A percentile compares a stretch with the other conserved stretches of the same genome.
These are phyloP conservation scores for Hypoxylon trugodes DNA, from an alignment of 495 filamentous ascomycete species.

Conservation along the genomic window DNA sequence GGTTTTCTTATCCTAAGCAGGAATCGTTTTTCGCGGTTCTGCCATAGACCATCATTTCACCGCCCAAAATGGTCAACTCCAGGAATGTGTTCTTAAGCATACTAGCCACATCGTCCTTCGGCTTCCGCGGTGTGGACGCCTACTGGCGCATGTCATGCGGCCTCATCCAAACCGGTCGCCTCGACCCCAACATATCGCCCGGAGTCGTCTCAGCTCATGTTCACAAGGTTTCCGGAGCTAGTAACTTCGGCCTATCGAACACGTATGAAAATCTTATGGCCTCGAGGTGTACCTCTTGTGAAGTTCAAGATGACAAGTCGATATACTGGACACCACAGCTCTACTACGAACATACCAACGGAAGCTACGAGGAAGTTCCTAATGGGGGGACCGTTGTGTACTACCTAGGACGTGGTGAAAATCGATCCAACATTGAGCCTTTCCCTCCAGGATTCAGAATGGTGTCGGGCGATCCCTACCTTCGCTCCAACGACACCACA, in stretches of 20 bases:
- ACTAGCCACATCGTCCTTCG: neutral
- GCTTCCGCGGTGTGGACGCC: conserved; percentile 11
- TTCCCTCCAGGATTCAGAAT: conserved; percentile 57
- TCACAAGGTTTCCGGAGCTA: conserved; percentile 74
- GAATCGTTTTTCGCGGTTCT: neutral
- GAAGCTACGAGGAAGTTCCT: conserved; percentile 52
- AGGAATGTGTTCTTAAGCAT: conserved; percentile 5
- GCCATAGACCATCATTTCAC: neutral
- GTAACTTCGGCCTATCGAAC: conserved; percentile 50
- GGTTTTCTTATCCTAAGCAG: neutral
- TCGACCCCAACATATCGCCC: conserved; percentile 70
- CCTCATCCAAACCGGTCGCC: conserved; percentile 54
- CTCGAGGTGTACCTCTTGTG: conserved; percentile 58
- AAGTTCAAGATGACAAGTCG: conserved; percentile 59
- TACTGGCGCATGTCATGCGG: conserved; percentile 40
- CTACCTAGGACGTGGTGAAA: conserved; percentile 54
- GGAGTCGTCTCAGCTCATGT: conserved; percentile 67
- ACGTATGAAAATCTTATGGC: conserved; percentile 48
- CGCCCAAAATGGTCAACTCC: conserved; percentile 9
- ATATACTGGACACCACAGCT: conserved; percentile 62
- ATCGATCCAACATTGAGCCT: conserved; percentile 44
- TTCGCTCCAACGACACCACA: conserved; percentile 48
- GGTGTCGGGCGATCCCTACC: conserved; percentile 50
- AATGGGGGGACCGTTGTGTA: conserved; percentile 52
- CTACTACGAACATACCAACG: conserved; percentile 58